Evolutionary conservation across 2,329 filamentous ascomycete species (phyloP).

Genomic region (Huntiella bhutanensis): DNA sequence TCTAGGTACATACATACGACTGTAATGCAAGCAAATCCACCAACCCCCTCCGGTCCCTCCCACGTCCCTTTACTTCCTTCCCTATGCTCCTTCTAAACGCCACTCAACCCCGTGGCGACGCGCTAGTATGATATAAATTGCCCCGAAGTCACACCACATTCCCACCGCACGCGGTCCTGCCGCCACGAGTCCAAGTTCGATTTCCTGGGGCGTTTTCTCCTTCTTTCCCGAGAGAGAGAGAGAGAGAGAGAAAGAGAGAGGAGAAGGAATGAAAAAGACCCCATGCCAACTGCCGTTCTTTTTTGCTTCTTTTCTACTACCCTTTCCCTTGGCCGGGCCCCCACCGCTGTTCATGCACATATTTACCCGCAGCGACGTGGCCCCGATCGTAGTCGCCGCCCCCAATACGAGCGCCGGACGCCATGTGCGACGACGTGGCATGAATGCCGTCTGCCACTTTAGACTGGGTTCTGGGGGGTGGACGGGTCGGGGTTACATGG

Average conservation of each 20-base stretch:
- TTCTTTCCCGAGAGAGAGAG: slow-evolving; percentile 4
- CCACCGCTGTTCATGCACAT: no score
- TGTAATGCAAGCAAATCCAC: no score
- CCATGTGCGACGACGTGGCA: background rate
- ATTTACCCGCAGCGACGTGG: no score
- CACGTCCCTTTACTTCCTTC: background rate
- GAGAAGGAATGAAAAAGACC: background rate
- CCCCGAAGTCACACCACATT: no score
- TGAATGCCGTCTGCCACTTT: background rate
- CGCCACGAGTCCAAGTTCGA: slow-evolving; percentile 10
- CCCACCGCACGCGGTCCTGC: background rate
- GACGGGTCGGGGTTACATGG: no score
- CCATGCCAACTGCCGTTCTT: background rate
- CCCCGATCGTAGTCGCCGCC: no score
- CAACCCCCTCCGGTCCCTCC: background rate
- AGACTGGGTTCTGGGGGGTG: no score
- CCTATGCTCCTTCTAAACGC: background rate
- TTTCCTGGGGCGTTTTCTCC: slow-evolving; percentile 3
- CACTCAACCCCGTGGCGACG: background rate
- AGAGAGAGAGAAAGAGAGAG: background rate
- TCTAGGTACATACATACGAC: background rate
- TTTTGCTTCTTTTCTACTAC: background rate
- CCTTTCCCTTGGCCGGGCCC: no score
- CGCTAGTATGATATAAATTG: no score
- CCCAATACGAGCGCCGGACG: no score